These are phyloP conservation scores for Closterium sp. DNA, from an alignment of 139 green algal genomes.

Conservation along the genomic window DNA sequence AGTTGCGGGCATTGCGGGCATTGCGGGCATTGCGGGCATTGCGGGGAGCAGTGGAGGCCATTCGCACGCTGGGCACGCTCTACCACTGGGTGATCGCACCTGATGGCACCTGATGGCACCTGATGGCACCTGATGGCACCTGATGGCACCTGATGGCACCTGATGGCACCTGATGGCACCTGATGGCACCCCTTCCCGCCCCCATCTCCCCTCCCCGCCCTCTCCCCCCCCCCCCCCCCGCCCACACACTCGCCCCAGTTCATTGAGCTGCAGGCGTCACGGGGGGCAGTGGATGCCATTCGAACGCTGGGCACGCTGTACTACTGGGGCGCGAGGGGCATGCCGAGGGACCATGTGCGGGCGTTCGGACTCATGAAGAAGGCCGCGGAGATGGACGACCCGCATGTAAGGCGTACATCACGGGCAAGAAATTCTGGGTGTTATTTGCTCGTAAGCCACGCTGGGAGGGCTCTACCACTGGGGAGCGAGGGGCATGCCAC, in stretches of 20 bases:
- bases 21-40: too few species aligned
- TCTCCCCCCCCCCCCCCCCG: not conserved
- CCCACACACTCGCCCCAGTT: conserved; percentile 10
- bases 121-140: too few species aligned
- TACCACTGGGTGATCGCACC: conserved; percentile 31
- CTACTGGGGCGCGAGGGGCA: conserved; percentile 43
- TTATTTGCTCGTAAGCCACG: too few species aligned
- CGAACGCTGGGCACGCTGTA: conserved; percentile 31
- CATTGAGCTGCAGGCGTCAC: conserved; percentile 19
- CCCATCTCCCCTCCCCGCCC: too few species aligned
- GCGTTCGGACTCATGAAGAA: not conserved
- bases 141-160: too few species aligned
- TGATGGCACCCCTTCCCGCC: too few species aligned
- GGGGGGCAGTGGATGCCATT: conserved; percentile 1
- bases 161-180: too few species aligned
- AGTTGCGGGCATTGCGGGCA: too few species aligned
- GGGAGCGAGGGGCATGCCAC: conserved; percentile 29
- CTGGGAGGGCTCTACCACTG: too few species aligned
- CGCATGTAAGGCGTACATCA: not conserved
- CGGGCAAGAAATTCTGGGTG: too few species aligned
- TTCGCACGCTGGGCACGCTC: conserved; percentile 28
- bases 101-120: too few species aligned
- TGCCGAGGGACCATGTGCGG: conserved; percentile 31
- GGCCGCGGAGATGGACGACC: not conserved
- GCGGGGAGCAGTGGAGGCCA: not conserved